Base-by-base conservation (phyloP, 768 basidiomycete species). In the Rubroboletus pulcherrimus region DNA sequence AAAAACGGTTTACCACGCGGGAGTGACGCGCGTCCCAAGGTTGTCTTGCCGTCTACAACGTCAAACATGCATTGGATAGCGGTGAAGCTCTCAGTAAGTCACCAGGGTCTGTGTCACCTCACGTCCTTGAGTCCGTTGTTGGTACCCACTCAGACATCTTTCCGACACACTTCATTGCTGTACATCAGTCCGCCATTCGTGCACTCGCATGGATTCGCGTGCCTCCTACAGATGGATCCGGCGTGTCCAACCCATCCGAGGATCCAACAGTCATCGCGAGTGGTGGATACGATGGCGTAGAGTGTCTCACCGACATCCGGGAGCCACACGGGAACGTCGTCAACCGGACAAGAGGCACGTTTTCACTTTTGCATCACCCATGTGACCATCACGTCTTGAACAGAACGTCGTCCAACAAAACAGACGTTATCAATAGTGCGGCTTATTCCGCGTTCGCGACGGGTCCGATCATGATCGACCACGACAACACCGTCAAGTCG, bases 141-240 rank as follows among this genome's bases (percentile, higher is more conserved):
- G 37, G 56, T 24, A 10, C 31, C 31, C 10, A 1, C 41, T 29
- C 35, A 66, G 59, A 78, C 40, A 61, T 86, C 12, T 74, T 86
- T 5, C 91, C 93, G 1, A 84, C 84, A 0, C 83, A 91, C 58
- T 89, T 88, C 67, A 75, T 91, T 33, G 74, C 78, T 7, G 76
- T 84, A 3, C 93, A 96, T 62, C 88, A 92, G 63, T 87, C 87
- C 31, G 86, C 91, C 4, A 82, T 96, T 50, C 86, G 89, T 15
- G 78, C 85, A 1, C 67, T 97, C 7, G 71, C 82, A 0, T 95
- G 91, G 89, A 77, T 92, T 45, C 82, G 81, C 17, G 78, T 81
- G 0, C 91, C 92, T 3, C 79, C 82, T 0, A 73, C 73, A 33
- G 74, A 73, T 26, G 72, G 78, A 4, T 72, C 74, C 0, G 88